Evolutionary conservation across 192 early-diverging fungal genomes (phyloP).

Genomic region (Backusella australiensis): DNA sequence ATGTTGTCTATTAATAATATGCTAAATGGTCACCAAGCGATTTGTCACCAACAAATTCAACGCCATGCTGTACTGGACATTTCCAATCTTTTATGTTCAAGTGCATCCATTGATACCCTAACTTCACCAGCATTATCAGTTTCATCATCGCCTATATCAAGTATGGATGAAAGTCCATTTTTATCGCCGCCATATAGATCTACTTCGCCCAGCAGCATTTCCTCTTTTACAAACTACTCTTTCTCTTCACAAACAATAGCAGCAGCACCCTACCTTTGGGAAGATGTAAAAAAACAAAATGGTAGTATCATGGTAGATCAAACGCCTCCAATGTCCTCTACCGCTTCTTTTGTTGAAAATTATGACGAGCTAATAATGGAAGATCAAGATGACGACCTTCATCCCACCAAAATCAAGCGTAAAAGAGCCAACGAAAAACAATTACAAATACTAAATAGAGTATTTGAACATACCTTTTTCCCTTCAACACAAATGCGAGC

Average conservation of each 20-base stretch:
- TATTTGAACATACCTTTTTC: slow-evolving; percentile 76
- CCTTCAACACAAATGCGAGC: slow-evolving; percentile 83
- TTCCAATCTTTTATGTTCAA: background rate
- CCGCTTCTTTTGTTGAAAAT: background rate
- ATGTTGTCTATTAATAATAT: slow-evolving; percentile 1
- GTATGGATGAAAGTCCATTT: slow-evolving; percentile 6
- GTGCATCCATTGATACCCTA: background rate
- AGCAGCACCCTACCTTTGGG: background rate
- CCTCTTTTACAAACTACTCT: slow-evolving; percentile 10
- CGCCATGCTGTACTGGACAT: slow-evolving; percentile 4
- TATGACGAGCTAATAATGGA: background rate
- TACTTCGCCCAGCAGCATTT: slow-evolving; percentile 14
- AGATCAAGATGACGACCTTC: slow-evolving; percentile 1
- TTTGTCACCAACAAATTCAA: background rate
- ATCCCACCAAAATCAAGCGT: slow-evolving; percentile 62
- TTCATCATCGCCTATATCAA: background rate
- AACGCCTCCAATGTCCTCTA: background rate
- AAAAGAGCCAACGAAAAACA: slow-evolving; percentile 78
- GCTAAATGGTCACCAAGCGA: background rate
- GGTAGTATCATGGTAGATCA: background rate
- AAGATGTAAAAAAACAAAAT: background rate
- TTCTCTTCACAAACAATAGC: background rate
- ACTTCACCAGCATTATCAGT: background rate
- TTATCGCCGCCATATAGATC: slow-evolving; percentile 12
- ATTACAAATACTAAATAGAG: slow-evolving; percentile 68